Evolutionary conservation across 2,329 filamentous ascomycete genomes (phyloP), one percentile per base, ranked within the genome.

Genomic region (Graphium sp.): DNA sequence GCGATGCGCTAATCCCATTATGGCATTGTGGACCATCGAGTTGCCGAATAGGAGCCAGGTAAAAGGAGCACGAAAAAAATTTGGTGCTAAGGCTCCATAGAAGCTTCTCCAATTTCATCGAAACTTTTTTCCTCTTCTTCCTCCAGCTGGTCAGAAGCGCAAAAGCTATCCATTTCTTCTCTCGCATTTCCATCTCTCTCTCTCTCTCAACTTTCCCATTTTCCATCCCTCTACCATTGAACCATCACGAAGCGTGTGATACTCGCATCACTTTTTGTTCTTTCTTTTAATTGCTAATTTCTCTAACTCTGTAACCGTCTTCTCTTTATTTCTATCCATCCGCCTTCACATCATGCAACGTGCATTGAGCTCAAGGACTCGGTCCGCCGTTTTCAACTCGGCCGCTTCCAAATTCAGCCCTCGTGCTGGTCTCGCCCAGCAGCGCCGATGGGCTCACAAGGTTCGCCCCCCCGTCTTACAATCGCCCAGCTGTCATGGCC

Each of bases 331-430:
- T n/a, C 38, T 31, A 34, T 33, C 32, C 10, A 39, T 44, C 60
- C n/a, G n/a, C n/a, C n/a, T n/a, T n/a, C n/a, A n/a, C n/a, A 80
- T 56, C 52, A 98, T 98, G 89, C 89, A 98, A 72, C 82, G 89
- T 60, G 84, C 84, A 60, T 70, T 98, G 51, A 73, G 80, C 52
- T 82, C 81, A 45, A 67, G 72, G 53, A 64, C 79, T 47, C 68
- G 83, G 63, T 74, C 82, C 52, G 80, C 83, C 43, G 73, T 76
- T 64, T 73, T 87, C 45, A 77, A 74, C 39, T 69, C 77, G 51
- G 68, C 66, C 52, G 60, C 73, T 41, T 58, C 60, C 44, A 71
- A 68, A 50, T 64, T 75, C 53, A 72, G 74, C 46, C 62, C 74
- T 35, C 58, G 62, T 47, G 56, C 68, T 46, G 66, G 70, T 44